Percentiles rank a stretch among this genome's conserved stretches.
Conservation (phyloP, 1,284 basidiomycete species). For the Papiliotrema flavescens region DNA sequence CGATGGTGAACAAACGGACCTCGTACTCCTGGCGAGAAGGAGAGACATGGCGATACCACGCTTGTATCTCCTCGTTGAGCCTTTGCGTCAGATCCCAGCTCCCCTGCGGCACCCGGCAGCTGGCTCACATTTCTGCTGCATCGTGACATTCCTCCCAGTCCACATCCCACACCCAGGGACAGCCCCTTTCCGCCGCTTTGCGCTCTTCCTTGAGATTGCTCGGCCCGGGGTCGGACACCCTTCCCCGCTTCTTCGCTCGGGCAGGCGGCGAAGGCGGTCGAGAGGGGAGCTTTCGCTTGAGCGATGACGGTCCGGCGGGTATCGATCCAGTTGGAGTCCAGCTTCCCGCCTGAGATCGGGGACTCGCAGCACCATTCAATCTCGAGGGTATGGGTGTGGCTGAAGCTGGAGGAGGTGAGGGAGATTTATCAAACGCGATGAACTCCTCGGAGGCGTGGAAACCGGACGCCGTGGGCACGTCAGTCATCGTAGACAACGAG, state of each 20-base stretch:
- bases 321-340: neutral
- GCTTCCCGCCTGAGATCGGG: neutral
- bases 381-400: neutral
- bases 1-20: constrained; percentile 70
- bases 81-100: constrained; percentile 49
- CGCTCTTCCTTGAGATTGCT: constrained; percentile 60
- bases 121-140: constrained; percentile 71
- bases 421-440: neutral
- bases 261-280: constrained; percentile 10
- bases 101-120: neutral
- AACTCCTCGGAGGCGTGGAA: neutral
- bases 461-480: neutral
- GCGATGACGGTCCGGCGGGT: constrained; percentile 18
- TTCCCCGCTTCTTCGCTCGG: constrained; percentile 19
- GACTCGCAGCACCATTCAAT: neutral
- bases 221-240: constrained; percentile 49
- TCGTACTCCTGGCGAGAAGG: constrained; percentile 83
- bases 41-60: constrained; percentile 82
- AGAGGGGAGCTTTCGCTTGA: constrained; percentile 9
- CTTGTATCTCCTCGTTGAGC: constrained; percentile 76
- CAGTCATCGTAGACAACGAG: neutral
- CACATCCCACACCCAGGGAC: constrained; percentile 75
- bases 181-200: constrained; percentile 59
- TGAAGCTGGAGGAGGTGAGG: neutral
- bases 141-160: constrained; percentile 74